Percentiles rank a stretch among this genome's conserved stretches.
Conservation (phyloP, 78 protist genomes). For the Blattamonas nauphoetae region DNA sequence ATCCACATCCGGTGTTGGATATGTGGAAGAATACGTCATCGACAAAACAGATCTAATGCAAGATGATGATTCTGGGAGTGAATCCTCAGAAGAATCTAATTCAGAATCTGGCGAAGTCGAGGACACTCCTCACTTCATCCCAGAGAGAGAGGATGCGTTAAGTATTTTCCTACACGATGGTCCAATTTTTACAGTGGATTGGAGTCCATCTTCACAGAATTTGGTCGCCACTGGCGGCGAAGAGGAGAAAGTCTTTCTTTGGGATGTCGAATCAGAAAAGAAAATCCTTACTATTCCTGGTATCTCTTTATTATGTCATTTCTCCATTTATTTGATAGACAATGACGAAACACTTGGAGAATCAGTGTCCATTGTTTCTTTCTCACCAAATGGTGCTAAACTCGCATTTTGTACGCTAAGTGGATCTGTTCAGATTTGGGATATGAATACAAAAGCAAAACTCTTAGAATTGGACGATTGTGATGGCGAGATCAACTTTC, state of each 20-base stretch:
- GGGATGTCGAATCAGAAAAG: not conserved
- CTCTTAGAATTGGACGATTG: not conserved
- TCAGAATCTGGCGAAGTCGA: too few species aligned
- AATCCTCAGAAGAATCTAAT: too few species aligned
- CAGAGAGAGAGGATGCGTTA: not conserved
- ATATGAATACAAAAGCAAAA: not conserved
- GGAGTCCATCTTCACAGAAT: not conserved
- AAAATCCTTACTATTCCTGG: not conserved
- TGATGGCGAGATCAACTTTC: not conserved
- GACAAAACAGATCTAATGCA: too few species aligned
- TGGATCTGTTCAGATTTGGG: not conserved
- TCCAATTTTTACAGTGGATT: not conserved
- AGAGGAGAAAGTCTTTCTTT: not conserved
- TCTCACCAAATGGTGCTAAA: not conserved
- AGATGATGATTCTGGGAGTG: too few species aligned
- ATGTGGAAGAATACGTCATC: too few species aligned
- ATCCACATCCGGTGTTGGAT: too few species aligned
- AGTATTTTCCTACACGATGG: not conserved
- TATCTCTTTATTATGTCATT: not conserved
- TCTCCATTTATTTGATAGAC: not conserved
- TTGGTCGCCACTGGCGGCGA: not conserved
- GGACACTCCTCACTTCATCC: too few species aligned
- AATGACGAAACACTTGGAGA: not conserved
- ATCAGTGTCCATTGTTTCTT: not conserved
- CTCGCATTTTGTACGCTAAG: not conserved